phyloP scores from a whole-genome alignment of 306 rosid species.

The Cucumis hystrix region DNA sequence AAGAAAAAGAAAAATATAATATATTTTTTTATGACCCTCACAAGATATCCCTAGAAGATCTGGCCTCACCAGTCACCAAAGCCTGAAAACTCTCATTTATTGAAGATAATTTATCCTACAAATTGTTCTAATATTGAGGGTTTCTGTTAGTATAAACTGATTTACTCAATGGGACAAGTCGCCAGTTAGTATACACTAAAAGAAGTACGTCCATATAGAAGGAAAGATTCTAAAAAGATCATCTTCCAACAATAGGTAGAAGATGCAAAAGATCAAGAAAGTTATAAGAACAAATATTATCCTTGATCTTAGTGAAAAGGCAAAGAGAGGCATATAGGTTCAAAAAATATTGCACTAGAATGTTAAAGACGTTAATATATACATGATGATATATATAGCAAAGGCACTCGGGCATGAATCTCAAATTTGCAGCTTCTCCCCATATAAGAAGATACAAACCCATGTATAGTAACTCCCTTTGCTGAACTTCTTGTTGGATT shows the following conservation, averaged over 20 bases:
- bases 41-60: background rate
- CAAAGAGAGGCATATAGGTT: background rate
- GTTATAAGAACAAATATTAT: background rate
- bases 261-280: background rate
- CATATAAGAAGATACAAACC: slow-evolving; percentile 95
- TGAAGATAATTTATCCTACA: background rate
- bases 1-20: background rate
- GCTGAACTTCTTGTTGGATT: slow-evolving; percentile 95
- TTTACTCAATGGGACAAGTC: background rate
- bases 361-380: slow-evolving; percentile 13
- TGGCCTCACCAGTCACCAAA: background rate
- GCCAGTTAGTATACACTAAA: background rate
- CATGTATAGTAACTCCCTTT: slow-evolving; percentile 80
- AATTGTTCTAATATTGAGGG: background rate
- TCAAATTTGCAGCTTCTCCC: slow-evolving; percentile 98
- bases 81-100: background rate
- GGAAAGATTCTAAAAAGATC: background rate
- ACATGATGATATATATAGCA: slow-evolving; percentile 97
- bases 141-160: background rate
- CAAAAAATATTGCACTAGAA: background rate
- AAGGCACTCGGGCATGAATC: slow-evolving; percentile 99
- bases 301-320: background rate
- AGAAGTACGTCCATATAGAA: background rate
- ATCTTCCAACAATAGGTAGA: background rate
- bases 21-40: background rate